Evolutionary conservation across 805 yeast species (phyloP).

Genomic region (Zygosaccharomyces rouxii): DNA sequence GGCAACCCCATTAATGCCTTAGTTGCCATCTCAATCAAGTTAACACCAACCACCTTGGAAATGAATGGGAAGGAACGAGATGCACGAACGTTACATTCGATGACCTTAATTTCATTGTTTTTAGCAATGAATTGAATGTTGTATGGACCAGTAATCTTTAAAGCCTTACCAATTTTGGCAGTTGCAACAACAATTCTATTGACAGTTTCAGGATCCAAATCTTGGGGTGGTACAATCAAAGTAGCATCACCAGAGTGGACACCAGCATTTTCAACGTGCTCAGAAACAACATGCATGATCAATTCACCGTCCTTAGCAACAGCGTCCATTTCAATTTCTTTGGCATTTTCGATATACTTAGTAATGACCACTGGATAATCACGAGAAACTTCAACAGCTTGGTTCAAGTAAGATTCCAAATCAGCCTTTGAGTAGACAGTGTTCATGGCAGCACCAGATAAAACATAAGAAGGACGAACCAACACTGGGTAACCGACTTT

Average conservation of each 20-base stretch:
- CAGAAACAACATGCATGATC: conserved; percentile 95
- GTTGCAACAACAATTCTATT: conserved; percentile 90
- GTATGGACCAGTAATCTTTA: conserved; percentile 95
- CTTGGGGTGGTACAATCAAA: conserved; percentile 94
- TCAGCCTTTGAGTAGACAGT: conserved; percentile 89
- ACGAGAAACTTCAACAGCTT: conserved; percentile 96
- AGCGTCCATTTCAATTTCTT: conserved; percentile 98
- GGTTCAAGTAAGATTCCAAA: conserved; percentile 77
- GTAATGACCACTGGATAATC: conserved; percentile 98
- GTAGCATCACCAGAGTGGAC: conserved; percentile 99
- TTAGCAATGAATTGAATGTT: conserved; percentile 96
- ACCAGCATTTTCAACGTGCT: conserved; percentile 99
- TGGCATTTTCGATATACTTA: conserved; percentile 92
- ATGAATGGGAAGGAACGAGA: conserved; percentile 99
- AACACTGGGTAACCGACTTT: conserved; percentile 89
- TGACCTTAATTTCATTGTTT: conserved; percentile 93
- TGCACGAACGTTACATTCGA: conserved; percentile 98
- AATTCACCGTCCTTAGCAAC: conserved; percentile 93
- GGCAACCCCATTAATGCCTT: conserved; percentile 90
- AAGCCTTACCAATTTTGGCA: conserved; percentile 91
- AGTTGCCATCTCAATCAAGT: conserved; percentile 95
- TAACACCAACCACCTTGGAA: conserved; percentile 94
- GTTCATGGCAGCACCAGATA: conserved; percentile 99
- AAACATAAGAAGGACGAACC: conserved; percentile 95
- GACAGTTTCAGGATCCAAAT: conserved; percentile 86